Conservation (phyloP, 257 asterid species). For the Eustoma russellianum region DNA sequence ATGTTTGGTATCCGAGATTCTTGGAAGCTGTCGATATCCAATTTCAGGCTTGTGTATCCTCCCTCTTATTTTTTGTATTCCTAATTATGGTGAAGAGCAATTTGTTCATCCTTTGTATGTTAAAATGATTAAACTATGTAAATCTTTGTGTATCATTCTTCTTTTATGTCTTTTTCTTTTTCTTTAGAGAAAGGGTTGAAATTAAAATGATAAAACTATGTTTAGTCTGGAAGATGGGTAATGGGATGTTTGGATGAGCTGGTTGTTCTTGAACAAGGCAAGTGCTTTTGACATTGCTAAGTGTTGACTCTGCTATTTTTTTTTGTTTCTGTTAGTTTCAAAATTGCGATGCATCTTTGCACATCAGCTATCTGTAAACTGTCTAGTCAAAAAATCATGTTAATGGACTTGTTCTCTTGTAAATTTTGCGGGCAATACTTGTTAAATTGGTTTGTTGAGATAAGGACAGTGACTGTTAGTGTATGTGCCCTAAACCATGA, state of each 20-base stretch:
- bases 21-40: no score
- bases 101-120: no score
- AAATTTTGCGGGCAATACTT: not conserved
- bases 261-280: constrained; percentile 69
- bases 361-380: not conserved
- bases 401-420: not conserved
- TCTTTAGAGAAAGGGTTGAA: constrained; percentile 50
- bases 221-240: constrained; percentile 78
- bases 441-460: not conserved
- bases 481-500: not conserved
- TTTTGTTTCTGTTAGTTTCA: not conserved
- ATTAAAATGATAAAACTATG: no score
- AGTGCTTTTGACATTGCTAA: constrained; percentile 54
- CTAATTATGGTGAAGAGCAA: no score
- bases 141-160: no score
- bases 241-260: constrained; percentile 94
- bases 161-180: constrained; percentile 1
- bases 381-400: not conserved
- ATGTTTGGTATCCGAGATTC: no score
- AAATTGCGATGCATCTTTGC: not conserved
- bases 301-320: constrained; percentile 1
- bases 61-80: not conserved
- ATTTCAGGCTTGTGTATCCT: no score
- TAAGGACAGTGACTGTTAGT: no score
- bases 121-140: no score